These are phyloP conservation scores for Trichoderma arundinaceum DNA, from an alignment of 2,329 filamentous ascomycete genomes.

Conservation along the genomic window DNA sequence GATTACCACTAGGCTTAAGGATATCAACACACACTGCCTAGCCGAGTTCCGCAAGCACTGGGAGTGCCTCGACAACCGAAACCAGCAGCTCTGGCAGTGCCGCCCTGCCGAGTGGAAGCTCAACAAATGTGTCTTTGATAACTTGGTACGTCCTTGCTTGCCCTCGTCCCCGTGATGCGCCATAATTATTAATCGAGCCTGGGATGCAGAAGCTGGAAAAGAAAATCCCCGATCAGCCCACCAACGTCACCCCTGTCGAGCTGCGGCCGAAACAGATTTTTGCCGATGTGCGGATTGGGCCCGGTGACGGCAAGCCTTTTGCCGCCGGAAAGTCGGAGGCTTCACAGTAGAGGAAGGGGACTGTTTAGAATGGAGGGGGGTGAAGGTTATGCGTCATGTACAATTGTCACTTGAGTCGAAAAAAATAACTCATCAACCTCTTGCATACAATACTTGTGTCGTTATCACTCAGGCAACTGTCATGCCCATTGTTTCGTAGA, in stretches of 20 bases:
- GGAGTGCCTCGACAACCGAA: slow-evolving; percentile 95
- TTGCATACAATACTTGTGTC: not conserved
- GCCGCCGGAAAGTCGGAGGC: slow-evolving; percentile 44
- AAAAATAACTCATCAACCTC: slow-evolving; percentile 22
- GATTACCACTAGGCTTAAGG: slow-evolving; percentile 70
- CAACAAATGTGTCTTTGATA: slow-evolving; percentile 95
- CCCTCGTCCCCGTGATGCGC: not conserved
- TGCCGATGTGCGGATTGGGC: slow-evolving; percentile 57
- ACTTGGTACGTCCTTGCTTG: slow-evolving; percentile 71
- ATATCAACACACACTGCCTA: slow-evolving; percentile 95
- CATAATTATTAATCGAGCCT: not conserved
- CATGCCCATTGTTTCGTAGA: not conserved
- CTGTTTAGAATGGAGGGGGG: slow-evolving; percentile 32
- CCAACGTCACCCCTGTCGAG: slow-evolving; percentile 74
- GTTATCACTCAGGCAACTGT: not conserved
- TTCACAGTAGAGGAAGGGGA: slow-evolving; percentile 43
- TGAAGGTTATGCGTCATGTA: slow-evolving; percentile 39
- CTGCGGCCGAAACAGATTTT: slow-evolving; percentile 69
- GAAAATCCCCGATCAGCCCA: slow-evolving; percentile 74
- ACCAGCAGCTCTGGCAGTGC: slow-evolving; percentile 98
- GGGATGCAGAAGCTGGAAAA: slow-evolving; percentile 76
- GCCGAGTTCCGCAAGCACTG: slow-evolving; percentile 91
- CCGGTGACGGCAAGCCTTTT: slow-evolving; percentile 53
- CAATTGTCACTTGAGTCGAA: slow-evolving; percentile 41
- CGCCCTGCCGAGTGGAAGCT: slow-evolving; percentile 84